Percentiles rank a stretch among this genome's conserved stretches.
Conservation (phyloP, 192 early-diverging fungal species). For the Coemansia sp. region DNA sequence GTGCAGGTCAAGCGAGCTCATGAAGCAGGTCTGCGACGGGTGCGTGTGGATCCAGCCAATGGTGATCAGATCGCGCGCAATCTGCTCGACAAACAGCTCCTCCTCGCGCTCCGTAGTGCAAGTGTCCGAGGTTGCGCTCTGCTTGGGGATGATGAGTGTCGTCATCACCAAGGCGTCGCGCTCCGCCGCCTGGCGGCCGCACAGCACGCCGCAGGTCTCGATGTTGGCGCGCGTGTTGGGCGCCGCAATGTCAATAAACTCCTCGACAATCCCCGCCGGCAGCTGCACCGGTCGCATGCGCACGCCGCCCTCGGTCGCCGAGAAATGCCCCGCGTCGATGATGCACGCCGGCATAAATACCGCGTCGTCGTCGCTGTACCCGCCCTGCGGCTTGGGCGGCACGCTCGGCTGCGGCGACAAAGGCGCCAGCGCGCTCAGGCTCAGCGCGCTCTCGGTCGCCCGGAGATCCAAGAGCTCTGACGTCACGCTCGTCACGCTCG, state of each 20-base stretch:
- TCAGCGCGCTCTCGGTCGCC: too few species aligned
- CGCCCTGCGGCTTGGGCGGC: conserved; percentile 36
- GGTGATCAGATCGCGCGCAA: conserved; percentile 68
- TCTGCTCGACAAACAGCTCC: conserved; percentile 74
- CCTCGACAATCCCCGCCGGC: conserved; percentile 60
- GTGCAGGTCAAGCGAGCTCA: conserved; percentile 89
- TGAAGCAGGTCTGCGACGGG: conserved; percentile 90
- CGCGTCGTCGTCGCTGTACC: not conserved
- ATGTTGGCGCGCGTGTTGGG: conserved; percentile 72
- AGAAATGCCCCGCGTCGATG: conserved; percentile 34
- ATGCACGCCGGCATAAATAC: conserved; percentile 35
- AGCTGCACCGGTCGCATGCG: conserved; percentile 64
- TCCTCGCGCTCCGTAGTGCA: conserved; percentile 80
- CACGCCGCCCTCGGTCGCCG: conserved; percentile 52
- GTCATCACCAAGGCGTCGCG: conserved; percentile 53
- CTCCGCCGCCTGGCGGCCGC: conserved; percentile 61
- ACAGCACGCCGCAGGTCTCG: conserved; percentile 85
- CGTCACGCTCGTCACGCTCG: too few species aligned
- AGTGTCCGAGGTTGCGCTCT: conserved; percentile 80
- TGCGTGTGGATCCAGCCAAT: conserved; percentile 93
- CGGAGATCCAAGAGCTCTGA: too few species aligned
- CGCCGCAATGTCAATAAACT: conserved; percentile 67
- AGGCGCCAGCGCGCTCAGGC: not conserved
- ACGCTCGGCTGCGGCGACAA: conserved; percentile 3
- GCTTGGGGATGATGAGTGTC: conserved; percentile 84